Conservation (phyloP, 2,329 filamentous ascomycete genomes). For the Xylariaceae sp. region DNA sequence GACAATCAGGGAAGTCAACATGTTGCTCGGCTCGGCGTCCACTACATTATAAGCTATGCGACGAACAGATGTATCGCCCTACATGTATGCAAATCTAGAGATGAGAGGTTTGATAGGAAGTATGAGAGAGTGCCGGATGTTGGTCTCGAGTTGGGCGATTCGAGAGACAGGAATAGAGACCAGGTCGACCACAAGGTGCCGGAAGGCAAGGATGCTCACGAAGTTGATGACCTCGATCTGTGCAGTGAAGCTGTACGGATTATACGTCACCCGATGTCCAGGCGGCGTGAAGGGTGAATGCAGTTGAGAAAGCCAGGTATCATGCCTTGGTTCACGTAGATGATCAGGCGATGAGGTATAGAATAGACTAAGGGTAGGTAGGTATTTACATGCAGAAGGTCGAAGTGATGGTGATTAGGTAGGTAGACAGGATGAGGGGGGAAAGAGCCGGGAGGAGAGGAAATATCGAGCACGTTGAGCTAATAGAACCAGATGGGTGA, state of each 20-base stretch:
- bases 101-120: neutral
- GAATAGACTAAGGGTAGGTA: neutral
- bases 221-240: neutral
- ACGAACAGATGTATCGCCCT: slow-evolving; percentile 3
- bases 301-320: slow-evolving; percentile 6
- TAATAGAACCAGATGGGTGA: neutral
- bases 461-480: neutral
- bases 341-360: neutral
- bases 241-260: neutral
- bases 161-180: neutral
- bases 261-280: neutral
- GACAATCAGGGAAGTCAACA: slow-evolving; percentile 33
- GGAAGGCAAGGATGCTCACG: neutral
- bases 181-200: neutral
- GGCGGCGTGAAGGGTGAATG: slow-evolving; percentile 2
- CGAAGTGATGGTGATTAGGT: neutral
- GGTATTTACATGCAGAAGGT: neutral
- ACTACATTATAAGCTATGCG: slow-evolving; percentile 13
- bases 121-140: neutral
- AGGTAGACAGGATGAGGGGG: neutral
- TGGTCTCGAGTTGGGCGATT: neutral
- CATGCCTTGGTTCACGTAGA: slow-evolving; percentile 1
- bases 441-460: neutral
- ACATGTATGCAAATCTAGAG: neutral
- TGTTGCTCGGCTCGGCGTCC: slow-evolving; percentile 22